A percentile compares a stretch with the other conserved stretches of the same genome.
Conservation (phyloP, 2,329 filamentous ascomycete genomes). For the Diaporthe capsici region DNA sequence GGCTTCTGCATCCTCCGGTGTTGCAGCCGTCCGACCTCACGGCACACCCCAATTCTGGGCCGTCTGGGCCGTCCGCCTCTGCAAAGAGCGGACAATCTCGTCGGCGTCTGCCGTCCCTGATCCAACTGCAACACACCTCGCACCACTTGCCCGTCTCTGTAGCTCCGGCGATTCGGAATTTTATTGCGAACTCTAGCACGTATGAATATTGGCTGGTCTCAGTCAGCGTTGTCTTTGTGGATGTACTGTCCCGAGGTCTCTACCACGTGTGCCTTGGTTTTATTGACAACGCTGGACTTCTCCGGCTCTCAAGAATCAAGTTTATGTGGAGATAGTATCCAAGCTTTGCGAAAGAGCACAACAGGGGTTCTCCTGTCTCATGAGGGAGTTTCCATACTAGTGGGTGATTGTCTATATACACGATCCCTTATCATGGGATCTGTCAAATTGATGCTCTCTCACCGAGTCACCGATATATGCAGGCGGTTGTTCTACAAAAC, state of each 20-base stretch:
- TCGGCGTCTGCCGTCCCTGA: not conserved
- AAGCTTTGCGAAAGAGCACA: no score
- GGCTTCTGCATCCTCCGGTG: not conserved
- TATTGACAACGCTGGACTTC: no score
- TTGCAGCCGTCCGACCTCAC: not conserved
- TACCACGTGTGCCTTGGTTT: not conserved
- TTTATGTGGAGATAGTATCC: no score
- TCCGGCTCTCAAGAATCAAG: no score
- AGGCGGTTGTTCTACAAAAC: no score
- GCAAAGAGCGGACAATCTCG: slow-evolving; percentile 7
- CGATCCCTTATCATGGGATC: no score
- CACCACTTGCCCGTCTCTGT: slow-evolving; percentile 9
- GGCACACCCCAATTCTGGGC: not conserved
- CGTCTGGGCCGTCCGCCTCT: not conserved
- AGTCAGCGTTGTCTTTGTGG: not conserved
- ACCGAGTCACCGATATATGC: no score
- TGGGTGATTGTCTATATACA: no score
- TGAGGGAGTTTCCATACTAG: no score
- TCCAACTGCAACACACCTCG: slow-evolving; percentile 22
- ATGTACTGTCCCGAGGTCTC: not conserved
- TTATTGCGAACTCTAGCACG: not conserved
- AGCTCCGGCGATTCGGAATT: not conserved
- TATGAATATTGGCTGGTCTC: not conserved
- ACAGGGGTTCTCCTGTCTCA: no score
- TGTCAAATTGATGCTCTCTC: no score